Conservation (phyloP, 768 basidiomycete species). For the Amanita pallidorosea region DNA sequence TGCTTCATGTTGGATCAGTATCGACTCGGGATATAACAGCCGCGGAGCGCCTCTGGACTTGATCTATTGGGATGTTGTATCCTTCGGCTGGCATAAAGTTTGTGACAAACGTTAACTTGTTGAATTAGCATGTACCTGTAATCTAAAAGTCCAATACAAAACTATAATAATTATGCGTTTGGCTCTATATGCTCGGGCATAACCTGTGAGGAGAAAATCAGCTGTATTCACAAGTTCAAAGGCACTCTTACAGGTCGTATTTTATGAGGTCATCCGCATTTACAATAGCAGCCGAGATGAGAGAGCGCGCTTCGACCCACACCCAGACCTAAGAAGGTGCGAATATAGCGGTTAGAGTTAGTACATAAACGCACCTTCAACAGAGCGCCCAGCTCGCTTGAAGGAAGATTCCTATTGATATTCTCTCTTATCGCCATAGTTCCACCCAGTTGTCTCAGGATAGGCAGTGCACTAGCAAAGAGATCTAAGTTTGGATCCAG, state of each 20-base stretch:
- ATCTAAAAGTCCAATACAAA: not conserved
- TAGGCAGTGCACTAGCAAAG: constrained; percentile 92
- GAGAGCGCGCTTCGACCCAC: constrained; percentile 83
- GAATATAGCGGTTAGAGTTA: not conserved
- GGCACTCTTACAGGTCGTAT: constrained; percentile 62
- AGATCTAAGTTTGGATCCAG: constrained; percentile 87
- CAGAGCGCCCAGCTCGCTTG: constrained; percentile 71
- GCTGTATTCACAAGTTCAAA: not conserved
- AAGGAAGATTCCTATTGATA: constrained; percentile 47
- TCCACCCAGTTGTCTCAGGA: constrained; percentile 81
- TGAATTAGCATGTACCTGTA: not conserved
- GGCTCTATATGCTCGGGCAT: constrained; percentile 18
- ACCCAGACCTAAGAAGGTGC: constrained; percentile 67
- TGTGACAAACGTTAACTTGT: not conserved
- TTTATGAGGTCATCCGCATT: constrained; percentile 82
- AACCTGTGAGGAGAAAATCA: constrained; percentile 12
- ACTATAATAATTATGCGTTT: constrained; percentile 1
- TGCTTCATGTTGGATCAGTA: constrained; percentile 23
- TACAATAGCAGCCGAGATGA: constrained; percentile 69
- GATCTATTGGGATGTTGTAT: constrained; percentile 10
- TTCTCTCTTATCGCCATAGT: constrained; percentile 74
- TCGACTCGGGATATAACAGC: constrained; percentile 17
- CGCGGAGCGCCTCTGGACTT: constrained; percentile 24
- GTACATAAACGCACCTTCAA: constrained; percentile 56
- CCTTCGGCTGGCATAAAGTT: constrained; percentile 20